These are phyloP conservation scores for Pythium sukuiense DNA, from an alignment of 352 stramenopile genomes.

Conservation along the genomic window DNA sequence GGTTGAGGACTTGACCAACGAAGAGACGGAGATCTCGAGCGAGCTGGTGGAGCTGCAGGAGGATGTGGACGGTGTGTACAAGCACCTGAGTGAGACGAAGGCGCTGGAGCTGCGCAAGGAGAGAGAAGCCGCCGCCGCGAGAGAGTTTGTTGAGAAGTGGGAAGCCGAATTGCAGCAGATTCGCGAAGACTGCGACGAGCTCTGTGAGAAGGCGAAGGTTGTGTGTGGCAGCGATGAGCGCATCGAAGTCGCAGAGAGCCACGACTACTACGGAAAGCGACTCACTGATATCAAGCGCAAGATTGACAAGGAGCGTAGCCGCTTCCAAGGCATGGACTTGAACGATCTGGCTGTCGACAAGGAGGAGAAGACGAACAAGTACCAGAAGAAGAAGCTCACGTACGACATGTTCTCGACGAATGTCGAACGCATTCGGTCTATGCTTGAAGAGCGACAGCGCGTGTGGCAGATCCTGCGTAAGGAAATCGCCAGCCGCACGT, in stretches of 20 bases:
- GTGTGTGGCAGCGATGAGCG: slow-evolving; percentile 59
- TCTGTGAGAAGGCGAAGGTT: slow-evolving; percentile 53
- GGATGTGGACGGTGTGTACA: slow-evolving; percentile 67
- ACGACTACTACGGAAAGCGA: slow-evolving; percentile 80
- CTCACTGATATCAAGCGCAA: slow-evolving; percentile 78
- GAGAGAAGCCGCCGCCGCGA: slow-evolving; percentile 40
- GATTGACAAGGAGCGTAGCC: slow-evolving; percentile 69
- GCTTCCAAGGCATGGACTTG: slow-evolving; percentile 85
- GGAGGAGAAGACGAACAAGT: slow-evolving; percentile 76
- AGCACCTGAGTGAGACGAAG: slow-evolving; percentile 75
- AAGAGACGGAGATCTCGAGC: slow-evolving; percentile 48
- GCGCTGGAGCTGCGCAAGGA: slow-evolving; percentile 67
- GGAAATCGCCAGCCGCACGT: slow-evolving; percentile 76
- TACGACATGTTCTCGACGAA: slow-evolving; percentile 67
- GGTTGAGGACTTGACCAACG: slow-evolving; percentile 50
- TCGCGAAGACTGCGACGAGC: slow-evolving; percentile 57
- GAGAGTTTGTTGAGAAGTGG: slow-evolving; percentile 54
- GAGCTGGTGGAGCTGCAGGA: slow-evolving; percentile 60
- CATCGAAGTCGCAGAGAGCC: slow-evolving; percentile 57
- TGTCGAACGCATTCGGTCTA: slow-evolving; percentile 56
- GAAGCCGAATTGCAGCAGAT: slow-evolving; percentile 49
- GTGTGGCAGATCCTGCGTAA: slow-evolving; percentile 80
- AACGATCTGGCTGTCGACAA: slow-evolving; percentile 71
- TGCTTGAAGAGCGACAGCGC: slow-evolving; percentile 74
- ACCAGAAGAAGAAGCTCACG: slow-evolving; percentile 58